A percentile compares a stretch with the other conserved stretches of the same genome.
Conservation (phyloP, 805 yeast species). For the Barnettozyma californica region DNA sequence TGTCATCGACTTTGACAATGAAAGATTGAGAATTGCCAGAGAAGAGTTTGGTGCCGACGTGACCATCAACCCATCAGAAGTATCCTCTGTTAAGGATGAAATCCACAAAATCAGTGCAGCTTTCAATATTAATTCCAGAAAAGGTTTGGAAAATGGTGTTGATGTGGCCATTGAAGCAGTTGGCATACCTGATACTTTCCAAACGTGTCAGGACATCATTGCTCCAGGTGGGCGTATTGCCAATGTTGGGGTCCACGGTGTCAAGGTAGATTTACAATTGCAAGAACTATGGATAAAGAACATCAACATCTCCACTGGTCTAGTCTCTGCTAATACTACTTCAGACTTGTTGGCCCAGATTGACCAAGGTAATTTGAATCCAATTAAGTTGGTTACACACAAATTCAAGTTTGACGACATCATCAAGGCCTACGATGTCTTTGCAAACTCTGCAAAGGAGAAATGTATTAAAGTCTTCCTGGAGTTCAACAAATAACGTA, state of each 20-base stretch:
- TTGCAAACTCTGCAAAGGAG: slow-evolving; percentile 43
- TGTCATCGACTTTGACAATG: slow-evolving; percentile 55
- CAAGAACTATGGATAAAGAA: slow-evolving; percentile 44
- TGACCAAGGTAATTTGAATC: slow-evolving; percentile 32
- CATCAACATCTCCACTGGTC: slow-evolving; percentile 39
- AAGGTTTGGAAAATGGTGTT: slow-evolving; percentile 39
- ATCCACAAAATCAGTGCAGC: slow-evolving; percentile 28
- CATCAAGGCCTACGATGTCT: slow-evolving; percentile 56
- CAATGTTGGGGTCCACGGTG: slow-evolving; percentile 55
- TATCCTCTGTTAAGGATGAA: slow-evolving; percentile 32
- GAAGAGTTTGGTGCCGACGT: slow-evolving; percentile 55
- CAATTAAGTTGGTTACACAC: slow-evolving; percentile 50
- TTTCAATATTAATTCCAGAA: slow-evolving; percentile 18
- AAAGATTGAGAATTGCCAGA: slow-evolving; percentile 52
- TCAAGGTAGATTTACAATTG: slow-evolving; percentile 34
- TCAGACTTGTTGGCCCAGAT: slow-evolving; percentile 34
- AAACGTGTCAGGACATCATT: slow-evolving; percentile 49
- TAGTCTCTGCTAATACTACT: slow-evolving; percentile 44
- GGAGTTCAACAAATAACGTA: slow-evolving; percentile 11
- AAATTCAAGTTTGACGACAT: slow-evolving; percentile 51
- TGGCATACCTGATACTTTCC: slow-evolving; percentile 58
- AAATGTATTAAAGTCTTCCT: slow-evolving; percentile 47
- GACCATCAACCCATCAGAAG: slow-evolving; percentile 46
- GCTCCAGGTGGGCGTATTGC: slow-evolving; percentile 59
- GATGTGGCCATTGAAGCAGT: slow-evolving; percentile 63